Conservation (phyloP, 768 basidiomycete species). For the Mycena alexandri region DNA sequence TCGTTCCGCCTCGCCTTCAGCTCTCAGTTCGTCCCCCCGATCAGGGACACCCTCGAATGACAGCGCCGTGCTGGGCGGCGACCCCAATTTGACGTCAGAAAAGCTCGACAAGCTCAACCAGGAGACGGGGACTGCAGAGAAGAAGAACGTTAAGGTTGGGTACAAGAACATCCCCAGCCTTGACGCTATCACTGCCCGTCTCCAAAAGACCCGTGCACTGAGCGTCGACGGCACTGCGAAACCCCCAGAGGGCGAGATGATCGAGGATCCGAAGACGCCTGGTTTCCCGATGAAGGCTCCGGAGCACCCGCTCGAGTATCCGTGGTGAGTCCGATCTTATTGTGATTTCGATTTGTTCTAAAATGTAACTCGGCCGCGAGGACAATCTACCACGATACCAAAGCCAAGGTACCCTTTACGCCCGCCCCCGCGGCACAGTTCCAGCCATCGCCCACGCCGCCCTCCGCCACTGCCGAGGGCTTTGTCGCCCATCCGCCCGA, state of each 20-base stretch:
- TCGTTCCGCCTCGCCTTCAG: conserved; percentile 75
- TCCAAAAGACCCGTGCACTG: conserved; percentile 78
- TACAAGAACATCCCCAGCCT: conserved; percentile 92
- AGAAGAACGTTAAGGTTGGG: conserved; percentile 62
- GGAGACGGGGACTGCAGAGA: conserved; percentile 54
- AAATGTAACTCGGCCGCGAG: conserved; percentile 51
- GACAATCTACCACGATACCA: conserved; percentile 93
- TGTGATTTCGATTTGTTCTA: conserved; percentile 6
- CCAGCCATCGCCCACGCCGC: conserved; percentile 35
- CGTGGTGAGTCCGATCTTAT: conserved; percentile 68
- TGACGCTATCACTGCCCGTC: conserved; percentile 85
- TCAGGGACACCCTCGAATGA: conserved; percentile 54
- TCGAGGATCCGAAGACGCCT: conserved; percentile 87
- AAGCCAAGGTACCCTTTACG: conserved; percentile 75
- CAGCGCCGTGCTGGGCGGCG: conserved; percentile 44
- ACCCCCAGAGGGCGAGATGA: conserved; percentile 82
- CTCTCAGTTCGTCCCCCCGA: conserved; percentile 60
- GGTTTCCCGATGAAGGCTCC: conserved; percentile 77
- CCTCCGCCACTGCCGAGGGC: conserved; percentile 42
- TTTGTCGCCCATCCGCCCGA: conserved; percentile 65
- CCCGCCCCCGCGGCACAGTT: conserved; percentile 52
- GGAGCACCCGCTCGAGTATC: conserved; percentile 87
- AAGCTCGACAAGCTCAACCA: conserved; percentile 74
- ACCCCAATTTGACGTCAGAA: conserved; percentile 75
- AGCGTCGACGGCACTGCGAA: conserved; percentile 74